Percentiles rank a stretch among this genome's conserved stretches.
Evolutionary conservation across 345 rosid species (phyloP).

Genomic region (Eucalyptus tenuipes): DNA sequence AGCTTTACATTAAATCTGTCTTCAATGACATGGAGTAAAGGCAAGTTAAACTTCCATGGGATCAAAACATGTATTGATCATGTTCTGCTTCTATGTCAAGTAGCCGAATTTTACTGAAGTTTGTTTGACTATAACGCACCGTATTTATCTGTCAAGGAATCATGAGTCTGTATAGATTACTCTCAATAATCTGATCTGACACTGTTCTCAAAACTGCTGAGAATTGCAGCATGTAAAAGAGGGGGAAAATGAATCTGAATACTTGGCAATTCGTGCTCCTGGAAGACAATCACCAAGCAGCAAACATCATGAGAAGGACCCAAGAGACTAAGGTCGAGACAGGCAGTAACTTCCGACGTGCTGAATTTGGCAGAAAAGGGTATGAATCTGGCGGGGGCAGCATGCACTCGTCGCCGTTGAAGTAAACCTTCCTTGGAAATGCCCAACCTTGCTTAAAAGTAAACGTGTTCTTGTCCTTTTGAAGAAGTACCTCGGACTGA

Average conservation of each 20-base stretch:
- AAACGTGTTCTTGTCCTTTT: constrained; percentile 65
- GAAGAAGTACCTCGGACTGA: constrained; percentile 78
- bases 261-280: not conserved
- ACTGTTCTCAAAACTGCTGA: not conserved
- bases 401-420: constrained; percentile 91
- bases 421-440: constrained; percentile 77
- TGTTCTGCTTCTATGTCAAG: not conserved
- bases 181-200: not conserved
- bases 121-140: not conserved
- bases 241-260: not conserved
- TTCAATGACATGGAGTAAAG: not conserved
- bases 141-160: not conserved
- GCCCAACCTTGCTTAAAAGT: constrained; percentile 93
- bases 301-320: constrained; percentile 13
- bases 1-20: not conserved
- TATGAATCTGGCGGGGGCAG: constrained; percentile 80
- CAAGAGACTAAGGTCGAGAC: constrained; percentile 5
- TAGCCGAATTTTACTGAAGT: not conserved
- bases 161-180: not conserved
- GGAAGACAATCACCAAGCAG: constrained; percentile 9
- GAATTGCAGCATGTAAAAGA: not conserved
- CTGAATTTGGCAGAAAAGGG: constrained; percentile 70
- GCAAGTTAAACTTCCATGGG: not conserved
- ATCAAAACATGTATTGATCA: not conserved
- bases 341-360: constrained; percentile 5